Percentiles rank a stretch among this genome's conserved stretches.
These are phyloP conservation scores for Endocladia muricata DNA, from an alignment of 31 red algal genomes.

Conservation along the genomic window DNA sequence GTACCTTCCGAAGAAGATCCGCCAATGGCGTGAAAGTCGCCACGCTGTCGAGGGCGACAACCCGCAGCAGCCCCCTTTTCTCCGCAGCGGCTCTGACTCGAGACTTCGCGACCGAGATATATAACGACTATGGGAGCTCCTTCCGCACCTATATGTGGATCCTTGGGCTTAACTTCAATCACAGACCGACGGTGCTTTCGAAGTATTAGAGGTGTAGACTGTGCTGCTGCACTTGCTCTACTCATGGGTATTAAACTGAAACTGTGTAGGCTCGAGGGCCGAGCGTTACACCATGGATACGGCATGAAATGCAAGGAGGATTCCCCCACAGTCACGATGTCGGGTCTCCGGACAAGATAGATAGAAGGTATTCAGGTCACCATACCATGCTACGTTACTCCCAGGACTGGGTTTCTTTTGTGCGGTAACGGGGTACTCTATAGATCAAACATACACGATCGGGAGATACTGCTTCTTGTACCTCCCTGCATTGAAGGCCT, in stretches of 20 bases:
- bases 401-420: slow-evolving; percentile 9
- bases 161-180: slow-evolving; percentile 10
- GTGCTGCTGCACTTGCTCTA: neutral
- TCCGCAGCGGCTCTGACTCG: slow-evolving; percentile 10
- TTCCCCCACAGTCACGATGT: slow-evolving; percentile 15
- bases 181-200: slow-evolving; percentile 2
- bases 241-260: neutral
- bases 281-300: slow-evolving; percentile 44
- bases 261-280: slow-evolving; percentile 4
- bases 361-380: neutral
- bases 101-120: slow-evolving; percentile 3
- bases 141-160: neutral
- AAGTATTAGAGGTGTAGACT: neutral
- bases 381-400: slow-evolving; percentile 41
- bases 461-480: slow-evolving; percentile 9
- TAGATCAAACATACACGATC: slow-evolving; percentile 9
- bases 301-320: slow-evolving; percentile 37
- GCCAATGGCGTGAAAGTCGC: neutral
- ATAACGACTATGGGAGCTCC: slow-evolving; percentile 11
- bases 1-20: neutral
- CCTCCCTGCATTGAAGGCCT: neutral
- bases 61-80: neutral
- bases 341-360: slow-evolving; percentile 12
- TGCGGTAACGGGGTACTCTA: slow-evolving; percentile 31
- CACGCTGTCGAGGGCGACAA: neutral